Percentiles rank a stretch among this genome's conserved stretches.
Conservation (phyloP, 805 yeast species). For the Spathaspora arborariae region DNA sequence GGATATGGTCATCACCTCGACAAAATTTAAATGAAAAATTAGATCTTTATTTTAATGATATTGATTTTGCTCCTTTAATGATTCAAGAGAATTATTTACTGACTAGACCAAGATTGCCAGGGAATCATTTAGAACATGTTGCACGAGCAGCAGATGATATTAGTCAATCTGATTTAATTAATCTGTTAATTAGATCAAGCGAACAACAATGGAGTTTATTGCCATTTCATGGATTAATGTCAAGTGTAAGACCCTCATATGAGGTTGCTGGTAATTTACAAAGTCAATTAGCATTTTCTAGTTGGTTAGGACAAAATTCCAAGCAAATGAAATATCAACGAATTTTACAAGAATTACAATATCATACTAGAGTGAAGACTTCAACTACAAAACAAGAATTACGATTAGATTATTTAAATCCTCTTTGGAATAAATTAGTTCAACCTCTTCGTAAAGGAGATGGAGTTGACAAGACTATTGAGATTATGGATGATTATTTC, state of each 20-base stretch:
- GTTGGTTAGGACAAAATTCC: slow-evolving; percentile 89
- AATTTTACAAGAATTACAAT: slow-evolving; percentile 79
- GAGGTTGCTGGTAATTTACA: slow-evolving; percentile 67
- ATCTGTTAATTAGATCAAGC: slow-evolving; percentile 75
- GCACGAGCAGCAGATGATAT: slow-evolving; percentile 84
- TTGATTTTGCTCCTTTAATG: slow-evolving; percentile 93
- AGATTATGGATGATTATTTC: slow-evolving; percentile 79
- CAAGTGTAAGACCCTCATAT: slow-evolving; percentile 77
- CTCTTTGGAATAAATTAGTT: slow-evolving; percentile 52
- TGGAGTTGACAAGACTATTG: slow-evolving; percentile 64
- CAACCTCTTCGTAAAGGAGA: slow-evolving; percentile 55
- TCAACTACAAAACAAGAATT: slow-evolving; percentile 72
- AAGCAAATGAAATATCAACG: slow-evolving; percentile 76
- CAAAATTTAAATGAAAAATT: slow-evolving; percentile 73
- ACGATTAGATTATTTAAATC: slow-evolving; percentile 72
- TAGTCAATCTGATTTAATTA: slow-evolving; percentile 80
- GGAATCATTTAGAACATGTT: slow-evolving; percentile 50
- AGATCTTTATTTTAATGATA: slow-evolving; percentile 88
- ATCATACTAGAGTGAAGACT: slow-evolving; percentile 78
- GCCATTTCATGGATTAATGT: slow-evolving; percentile 86
- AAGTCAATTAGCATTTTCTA: slow-evolving; percentile 73
- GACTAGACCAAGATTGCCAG: slow-evolving; percentile 53
- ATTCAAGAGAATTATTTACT: slow-evolving; percentile 86
- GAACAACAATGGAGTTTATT: slow-evolving; percentile 93
- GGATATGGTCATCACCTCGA: slow-evolving; percentile 52